Evolutionary conservation across 2,329 filamentous ascomycete genomes (phyloP), one percentile per base, ranked within the genome.

Genomic region (Aureobasidium sp.): DNA sequence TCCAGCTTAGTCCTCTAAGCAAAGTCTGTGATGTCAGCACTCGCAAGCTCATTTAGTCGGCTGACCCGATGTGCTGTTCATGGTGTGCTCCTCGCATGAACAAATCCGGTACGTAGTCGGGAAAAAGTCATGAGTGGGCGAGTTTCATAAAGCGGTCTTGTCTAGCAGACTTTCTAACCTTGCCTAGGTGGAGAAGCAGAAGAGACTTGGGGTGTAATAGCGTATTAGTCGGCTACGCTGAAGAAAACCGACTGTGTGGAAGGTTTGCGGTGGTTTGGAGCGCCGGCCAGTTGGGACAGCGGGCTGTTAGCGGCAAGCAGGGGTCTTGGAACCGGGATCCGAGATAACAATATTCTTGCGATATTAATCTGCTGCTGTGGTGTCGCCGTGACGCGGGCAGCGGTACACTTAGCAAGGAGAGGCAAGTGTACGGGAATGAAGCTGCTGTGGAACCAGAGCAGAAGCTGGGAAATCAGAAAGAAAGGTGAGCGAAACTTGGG

Each of bases 321-420:
- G 48, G 48, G 42, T 52, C 48, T 42, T 52, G 48, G 48, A 21
- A 52, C 48, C 48, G 48, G 48, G 38, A 52, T 34, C 48, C 48
- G 38, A 42, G 37, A 52, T 52, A 42, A 52, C 38, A 35, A 25
- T 16, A 41, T 19, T 38, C 21, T 42, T 12, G 32, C 48, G 48
- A 52, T 34, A 42, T 52, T 42, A 38, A 34, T 19, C 29, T 42
- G 38, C 27, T 42, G 37, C 37, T 41, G 48, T 21, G 14, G 38
- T 41, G 48, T 29, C n/a, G 39, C 48, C 32, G 14, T 25, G 42
- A 29, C 30, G 30, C 38, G 27, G 16, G 25, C 37, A 39, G 35
- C 38, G 48, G 30, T 24, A 42, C 38, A 30, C 38, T 27, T 22
- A 35, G 21, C 38, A 34, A n/a, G n/a, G 19, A 42, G 45, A 38